Percentiles rank a stretch among this genome's conserved stretches.
Conservation (phyloP, 257 asterid species). For the Solanum infundibuliforme region DNA sequence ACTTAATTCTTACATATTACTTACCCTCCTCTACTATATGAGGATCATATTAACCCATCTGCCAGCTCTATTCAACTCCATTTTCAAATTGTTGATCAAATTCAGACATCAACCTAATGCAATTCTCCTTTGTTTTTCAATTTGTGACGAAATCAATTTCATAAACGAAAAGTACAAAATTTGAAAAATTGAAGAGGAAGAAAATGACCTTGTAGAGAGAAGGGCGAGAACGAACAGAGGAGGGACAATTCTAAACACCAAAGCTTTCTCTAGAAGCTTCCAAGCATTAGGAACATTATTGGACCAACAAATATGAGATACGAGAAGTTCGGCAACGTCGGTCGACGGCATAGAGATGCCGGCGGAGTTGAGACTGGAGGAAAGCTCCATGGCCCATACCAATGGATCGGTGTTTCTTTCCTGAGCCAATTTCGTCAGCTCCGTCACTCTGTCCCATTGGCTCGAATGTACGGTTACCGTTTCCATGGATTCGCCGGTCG, state of each 20-base stretch:
- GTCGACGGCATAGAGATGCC: slow-evolving; percentile 65
- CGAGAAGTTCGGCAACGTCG: slow-evolving; percentile 58
- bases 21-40: not conserved
- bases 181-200: not conserved
- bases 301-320: slow-evolving; percentile 78
- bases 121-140: not conserved
- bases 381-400: slow-evolving; percentile 64
- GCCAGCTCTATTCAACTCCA: not conserved
- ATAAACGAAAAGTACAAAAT: not conserved
- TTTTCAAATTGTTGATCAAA: not conserved
- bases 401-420: slow-evolving; percentile 73
- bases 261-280: slow-evolving; percentile 87
- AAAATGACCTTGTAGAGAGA: slow-evolving; percentile 56
- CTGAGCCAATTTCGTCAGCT: slow-evolving; percentile 68
- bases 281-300: slow-evolving; percentile 71
- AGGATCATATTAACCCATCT: not conserved
- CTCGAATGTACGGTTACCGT: slow-evolving; percentile 13
- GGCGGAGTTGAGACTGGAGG: slow-evolving; percentile 48
- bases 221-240: slow-evolving; percentile 77
- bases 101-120: not conserved
- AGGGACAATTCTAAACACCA: slow-evolving; percentile 55
- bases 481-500: not conserved
- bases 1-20: not conserved
- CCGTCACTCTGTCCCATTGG: slow-evolving; percentile 49
- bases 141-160: not conserved